Percentiles rank a stretch among this genome's conserved stretches.
phyloP scores from a whole-genome alignment of 2,329 filamentous ascomycete species.

The Xylariomycetidae sp. region DNA sequence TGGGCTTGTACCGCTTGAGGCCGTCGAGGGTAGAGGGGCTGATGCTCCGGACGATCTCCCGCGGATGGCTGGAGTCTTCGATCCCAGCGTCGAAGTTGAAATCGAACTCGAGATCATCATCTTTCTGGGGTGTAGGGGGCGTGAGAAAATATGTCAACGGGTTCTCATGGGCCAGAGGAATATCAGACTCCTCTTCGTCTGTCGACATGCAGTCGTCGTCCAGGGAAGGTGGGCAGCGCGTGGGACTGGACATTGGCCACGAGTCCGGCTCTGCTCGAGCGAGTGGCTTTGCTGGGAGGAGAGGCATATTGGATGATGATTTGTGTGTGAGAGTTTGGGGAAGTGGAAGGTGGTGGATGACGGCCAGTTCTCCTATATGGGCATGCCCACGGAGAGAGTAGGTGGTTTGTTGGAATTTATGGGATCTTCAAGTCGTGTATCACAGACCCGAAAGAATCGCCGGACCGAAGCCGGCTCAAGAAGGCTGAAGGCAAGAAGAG shows the following conservation, averaged over 20 bases:
- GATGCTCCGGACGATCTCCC: conserved; percentile 45
- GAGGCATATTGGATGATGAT: conserved; percentile 21
- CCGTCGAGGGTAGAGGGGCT: conserved; percentile 51
- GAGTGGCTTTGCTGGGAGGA: conserved; percentile 15
- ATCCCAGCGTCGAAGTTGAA: conserved; percentile 52
- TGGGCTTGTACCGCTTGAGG: conserved; percentile 38
- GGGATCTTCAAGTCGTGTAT: not conserved
- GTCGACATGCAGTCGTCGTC: conserved; percentile 36
- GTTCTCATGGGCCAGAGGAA: conserved; percentile 40
- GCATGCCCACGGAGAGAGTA: not conserved
- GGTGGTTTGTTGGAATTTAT: not conserved
- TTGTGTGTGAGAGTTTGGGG: conserved; percentile 4
- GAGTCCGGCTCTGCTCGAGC: conserved; percentile 36
- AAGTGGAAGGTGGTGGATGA: conserved; percentile 7
- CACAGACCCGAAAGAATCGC: no score
- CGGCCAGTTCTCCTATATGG: conserved; percentile 4
- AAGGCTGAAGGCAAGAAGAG: conserved; percentile 6
- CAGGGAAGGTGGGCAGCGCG: conserved; percentile 37
- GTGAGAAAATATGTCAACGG: conserved; percentile 53
- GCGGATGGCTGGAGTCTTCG: conserved; percentile 40
- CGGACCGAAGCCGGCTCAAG: conserved; percentile 22
- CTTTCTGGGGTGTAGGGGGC: conserved; percentile 33
- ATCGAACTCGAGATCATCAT: conserved; percentile 40
- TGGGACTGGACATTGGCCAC: conserved; percentile 48
- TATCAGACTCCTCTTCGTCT: conserved; percentile 35